A percentile compares a stretch with the other conserved stretches of the same genome.
Conservation (phyloP, 257 asterid genomes). For the Penstemon barbatus region DNA sequence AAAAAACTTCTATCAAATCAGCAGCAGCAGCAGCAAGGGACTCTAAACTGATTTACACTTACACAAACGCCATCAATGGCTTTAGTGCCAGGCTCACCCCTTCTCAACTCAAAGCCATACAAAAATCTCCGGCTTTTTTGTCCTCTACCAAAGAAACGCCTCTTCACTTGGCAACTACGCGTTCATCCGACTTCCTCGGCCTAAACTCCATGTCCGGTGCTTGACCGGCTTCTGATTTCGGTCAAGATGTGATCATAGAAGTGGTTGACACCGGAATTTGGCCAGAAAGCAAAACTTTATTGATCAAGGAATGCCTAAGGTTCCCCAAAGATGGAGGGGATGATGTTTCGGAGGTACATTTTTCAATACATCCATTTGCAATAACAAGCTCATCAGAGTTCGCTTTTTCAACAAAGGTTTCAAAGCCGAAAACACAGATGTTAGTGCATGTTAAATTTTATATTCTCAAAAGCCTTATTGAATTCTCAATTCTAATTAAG, state of each 20-base stretch:
- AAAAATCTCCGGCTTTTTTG: constrained; percentile 37
- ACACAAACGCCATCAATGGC: constrained; percentile 46
- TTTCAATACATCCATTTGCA: constrained; percentile 43
- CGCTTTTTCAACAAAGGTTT: constrained; percentile 45
- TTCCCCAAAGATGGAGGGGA: constrained; percentile 50
- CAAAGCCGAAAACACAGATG: constrained; percentile 31
- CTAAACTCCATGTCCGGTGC: constrained; percentile 39
- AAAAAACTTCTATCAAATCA: neutral
- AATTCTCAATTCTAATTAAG: no score
- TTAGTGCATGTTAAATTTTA: no score
- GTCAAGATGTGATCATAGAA: constrained; percentile 46
- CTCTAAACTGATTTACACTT: constrained; percentile 36
- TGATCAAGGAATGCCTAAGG: constrained; percentile 41
- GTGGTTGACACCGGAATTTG: constrained; percentile 50
- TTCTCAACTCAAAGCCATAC: constrained; percentile 30
- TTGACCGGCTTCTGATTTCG: constrained; percentile 47
- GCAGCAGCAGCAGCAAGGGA: neutral
- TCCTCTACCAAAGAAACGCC: constrained; percentile 32
- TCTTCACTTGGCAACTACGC: constrained; percentile 44
- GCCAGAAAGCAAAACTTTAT: constrained; percentile 51
- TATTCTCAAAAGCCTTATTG: no score
- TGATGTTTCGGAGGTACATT: constrained; percentile 40
- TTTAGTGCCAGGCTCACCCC: constrained; percentile 48
- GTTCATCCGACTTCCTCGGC: constrained; percentile 43
- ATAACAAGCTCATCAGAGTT: constrained; percentile 50